Conservation (phyloP, 768 basidiomycete species). For the Pisolithus microcarpus region DNA sequence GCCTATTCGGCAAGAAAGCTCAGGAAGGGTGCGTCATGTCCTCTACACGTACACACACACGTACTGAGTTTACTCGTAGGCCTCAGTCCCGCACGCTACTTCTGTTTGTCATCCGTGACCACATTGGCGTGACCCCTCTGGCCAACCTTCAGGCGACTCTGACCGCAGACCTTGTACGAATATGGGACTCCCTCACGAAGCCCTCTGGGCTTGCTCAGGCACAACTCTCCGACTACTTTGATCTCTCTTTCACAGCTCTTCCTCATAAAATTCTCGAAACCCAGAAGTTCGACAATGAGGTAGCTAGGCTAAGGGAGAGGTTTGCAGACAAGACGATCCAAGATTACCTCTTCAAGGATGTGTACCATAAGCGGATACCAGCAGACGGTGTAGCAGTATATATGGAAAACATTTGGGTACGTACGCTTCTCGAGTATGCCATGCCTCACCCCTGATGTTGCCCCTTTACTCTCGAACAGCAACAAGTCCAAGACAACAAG, state of each 20-base stretch:
- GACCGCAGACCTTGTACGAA: constrained; percentile 77
- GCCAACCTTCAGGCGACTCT: constrained; percentile 84
- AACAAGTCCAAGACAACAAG: constrained; percentile 97
- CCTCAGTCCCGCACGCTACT: constrained; percentile 81
- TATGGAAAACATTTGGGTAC: constrained; percentile 96
- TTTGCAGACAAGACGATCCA: constrained; percentile 64
- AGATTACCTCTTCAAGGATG: constrained; percentile 83
- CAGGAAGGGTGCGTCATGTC: constrained; percentile 40
- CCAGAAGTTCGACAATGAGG: constrained; percentile 81
- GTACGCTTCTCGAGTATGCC: constrained; percentile 22
- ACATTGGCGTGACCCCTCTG: constrained; percentile 87
- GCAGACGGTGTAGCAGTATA: constrained; percentile 96
- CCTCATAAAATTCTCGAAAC: constrained; percentile 93
- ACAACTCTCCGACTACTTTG: constrained; percentile 88
- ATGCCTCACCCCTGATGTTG: not conserved
- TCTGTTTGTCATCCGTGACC: constrained; percentile 98
- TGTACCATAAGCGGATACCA: constrained; percentile 95
- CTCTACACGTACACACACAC: constrained; percentile 14
- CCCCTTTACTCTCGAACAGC: constrained; percentile 39
- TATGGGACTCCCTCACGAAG: constrained; percentile 91
- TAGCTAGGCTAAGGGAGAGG: constrained; percentile 61
- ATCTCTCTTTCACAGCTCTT: constrained; percentile 85
- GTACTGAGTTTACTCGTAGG: constrained; percentile 21
- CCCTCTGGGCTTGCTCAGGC: constrained; percentile 74
- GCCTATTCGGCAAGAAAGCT: constrained; percentile 78